phyloP scores from a whole-genome alignment of 2,329 filamentous ascomycete genomes.

The Fusarium piperis region DNA sequence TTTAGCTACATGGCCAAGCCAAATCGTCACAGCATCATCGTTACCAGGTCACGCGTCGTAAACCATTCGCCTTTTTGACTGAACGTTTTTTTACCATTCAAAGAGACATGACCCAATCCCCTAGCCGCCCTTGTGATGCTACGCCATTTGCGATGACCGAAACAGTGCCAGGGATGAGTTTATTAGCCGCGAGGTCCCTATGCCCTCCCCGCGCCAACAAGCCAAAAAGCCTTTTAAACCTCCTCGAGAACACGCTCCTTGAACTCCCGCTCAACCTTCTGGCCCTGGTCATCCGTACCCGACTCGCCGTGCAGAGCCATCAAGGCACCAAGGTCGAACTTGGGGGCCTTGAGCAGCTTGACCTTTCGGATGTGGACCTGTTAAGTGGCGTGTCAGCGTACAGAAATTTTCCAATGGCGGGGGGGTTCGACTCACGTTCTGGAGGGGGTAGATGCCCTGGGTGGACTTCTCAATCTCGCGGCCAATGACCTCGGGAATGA shows the following conservation, averaged over 20 bases:
- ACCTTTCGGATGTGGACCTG: slow-evolving; percentile 99
- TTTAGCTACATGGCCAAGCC: slow-evolving; percentile 11
- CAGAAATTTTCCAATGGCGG: background rate
- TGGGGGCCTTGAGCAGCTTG: slow-evolving; percentile 98
- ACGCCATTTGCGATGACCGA: slow-evolving; percentile 57
- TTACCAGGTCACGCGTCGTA: slow-evolving; percentile 28
- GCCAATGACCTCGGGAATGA: slow-evolving; percentile 99
- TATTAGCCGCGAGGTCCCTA: slow-evolving; percentile 47
- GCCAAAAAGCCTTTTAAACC: slow-evolving; percentile 73
- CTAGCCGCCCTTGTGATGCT: slow-evolving; percentile 54
- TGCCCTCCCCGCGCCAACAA: slow-evolving; percentile 45
- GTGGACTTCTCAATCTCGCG: slow-evolving; percentile 99
- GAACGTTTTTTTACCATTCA: slow-evolving; percentile 49
- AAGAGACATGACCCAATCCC: slow-evolving; percentile 53
- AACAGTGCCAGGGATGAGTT: slow-evolving; percentile 52
- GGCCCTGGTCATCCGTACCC: slow-evolving; percentile 91
- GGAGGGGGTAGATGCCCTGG: slow-evolving; percentile 99
- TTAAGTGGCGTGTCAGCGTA: slow-evolving; percentile 13
- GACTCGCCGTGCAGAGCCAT: slow-evolving; percentile 98
- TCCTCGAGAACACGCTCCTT: slow-evolving; percentile 96
- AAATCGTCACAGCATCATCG: slow-evolving; percentile 26
- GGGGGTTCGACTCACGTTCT: slow-evolving; percentile 78
- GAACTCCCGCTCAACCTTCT: slow-evolving; percentile 99
- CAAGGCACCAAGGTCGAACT: slow-evolving; percentile 98
- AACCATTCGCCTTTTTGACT: slow-evolving; percentile 39